Evolutionary conservation across 1,284 basidiomycete species (phyloP), one percentile per base, ranked within the genome.

Genomic region (Grifola frondosa): DNA sequence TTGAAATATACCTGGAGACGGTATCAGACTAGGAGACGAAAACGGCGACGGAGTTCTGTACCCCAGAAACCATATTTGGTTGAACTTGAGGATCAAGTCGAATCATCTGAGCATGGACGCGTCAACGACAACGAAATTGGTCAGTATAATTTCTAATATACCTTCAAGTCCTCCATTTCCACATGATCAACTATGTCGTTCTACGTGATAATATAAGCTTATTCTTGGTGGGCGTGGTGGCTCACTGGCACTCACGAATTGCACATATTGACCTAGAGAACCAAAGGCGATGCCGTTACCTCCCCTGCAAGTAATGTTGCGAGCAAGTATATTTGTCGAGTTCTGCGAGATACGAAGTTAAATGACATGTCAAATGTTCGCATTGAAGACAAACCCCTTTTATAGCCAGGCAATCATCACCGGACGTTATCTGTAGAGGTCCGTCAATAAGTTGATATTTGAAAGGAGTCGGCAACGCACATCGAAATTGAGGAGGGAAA

Each of bases 231-330:
- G n/a, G n/a, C n/a, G n/a, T n/a, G n/a, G n/a, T n/a, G n/a, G n/a
- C n/a, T n/a, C n/a, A n/a, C n/a, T n/a, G n/a, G n/a, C 6, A 50
- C 70, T 49, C 41, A 80, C 77, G 50, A 80, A 52, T 46, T 78
- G 69, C 3, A 64, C 62, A 53, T 84, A 84, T 57, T 84, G 81
- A 1, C 76, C 81, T 13, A 82, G 63, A 4, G 78, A 81, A 13
- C 81, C 81, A 50, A 84, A 74, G 0, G 81, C 79, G 31, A 84
- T 73, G 3, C 80, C 81, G 44, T 80, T 82, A 9, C 81, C 81
- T n/a, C 80, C 80, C 19, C 71, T 67, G 50, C 80, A 81, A 19
- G 71, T 74, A 28, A 79, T 67, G 53, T 78, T 76, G 1, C 65
- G 59, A 0, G 68, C 72, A 13, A 69, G 37, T 44, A 84, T 67